Base-by-base conservation (phyloP, 495 filamentous ascomycete species). In the Viridothelium virens region DNA sequence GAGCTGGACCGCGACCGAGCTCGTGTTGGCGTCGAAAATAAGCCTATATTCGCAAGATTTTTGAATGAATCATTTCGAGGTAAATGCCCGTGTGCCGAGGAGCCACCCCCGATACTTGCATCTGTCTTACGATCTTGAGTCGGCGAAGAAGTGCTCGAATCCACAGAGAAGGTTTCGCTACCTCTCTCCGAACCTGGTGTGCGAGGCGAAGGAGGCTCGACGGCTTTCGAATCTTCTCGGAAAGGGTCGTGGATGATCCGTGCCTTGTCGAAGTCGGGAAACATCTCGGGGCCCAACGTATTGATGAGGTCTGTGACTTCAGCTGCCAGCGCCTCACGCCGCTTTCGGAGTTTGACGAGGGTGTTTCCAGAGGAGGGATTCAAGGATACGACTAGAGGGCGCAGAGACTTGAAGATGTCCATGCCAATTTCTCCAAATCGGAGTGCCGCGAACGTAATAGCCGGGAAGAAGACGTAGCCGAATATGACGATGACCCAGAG, bases 381-480 rank as follows among this genome's bases (percentile, higher is more conserved):
- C 66, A 99, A 81, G 61, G 87, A 91, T n/a, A 96, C 78, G n/a
- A 95, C 78, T 9, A 99, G 85, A 1, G 94, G 94, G 1, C 90
- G 84, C 12, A 99, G 85, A 0, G 94, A 97, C 77, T 97, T 99
- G 77, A 91, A 69, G 61, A 99, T 97, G 72, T 99, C 94, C 93
- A 99, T 97, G 38, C 92, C 94, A 62, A 93, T 86, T 76, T 99
- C 94, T 53, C 94, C 94, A 72, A 97, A 96, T 4, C 94, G 89
- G 41, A 99, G 87, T 9, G 95, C 92, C 2, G 91, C 92, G 73
- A 96, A 97, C 3, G 91, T 96, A 75, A 96, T 89, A 33, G 86
- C 81, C 1, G 91, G 91, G 79, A 96, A 97, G 68, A 96, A 77
- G 44, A 91, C 77, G 79, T 91, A 86, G 25, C 87, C 87, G 44